Base-by-base conservation (phyloP, 257 asterid genomes). In the Ocimum tenuiflorum region DNA sequence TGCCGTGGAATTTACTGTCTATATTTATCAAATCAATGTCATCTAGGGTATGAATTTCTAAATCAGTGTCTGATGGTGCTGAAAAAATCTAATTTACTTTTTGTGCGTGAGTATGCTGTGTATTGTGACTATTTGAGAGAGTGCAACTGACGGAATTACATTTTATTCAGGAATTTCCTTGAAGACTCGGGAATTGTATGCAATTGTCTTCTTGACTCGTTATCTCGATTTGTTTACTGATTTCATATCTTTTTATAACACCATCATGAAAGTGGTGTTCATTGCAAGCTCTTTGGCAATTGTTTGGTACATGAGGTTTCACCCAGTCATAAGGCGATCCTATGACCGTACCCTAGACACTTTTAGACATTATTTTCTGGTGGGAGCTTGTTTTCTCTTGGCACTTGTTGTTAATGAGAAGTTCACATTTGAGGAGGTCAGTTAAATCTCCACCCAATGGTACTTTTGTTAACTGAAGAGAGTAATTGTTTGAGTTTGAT, bases 131-230 rank as follows among this genome's bases (percentile, higher is more conserved):
- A 36, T 23, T 54, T 58, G 60, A 36, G 65, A 33, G 17, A 45
- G 22, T 62, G 72, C n/a, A 19, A 63, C 63, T 75, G 59, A 78
- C 47, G 47, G n/a, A 38, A 45, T 22, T 68, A 20, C 68, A 52
- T 74, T 67, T 45, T 71, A 7, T 60, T 39, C 82, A 91, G 98
- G 98, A 64, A 82, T 91, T 74, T 89, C 96, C 15, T 76, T 89
- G 75, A 91, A 89, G 95, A 91, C 98, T 24, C 97, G 89, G 83
- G 96, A 89, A 82, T 54, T 91, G 79, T 91, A 82, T 77, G 89
- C 95, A 1, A 42, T 87, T 56, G 95, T 91, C 75, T 91, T 91
- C 75, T 74, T 89, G 83, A 77, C 98, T 73, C 88, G 98, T 38
- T 91, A 89, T 81, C 81, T 91, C 72, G 96, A 89, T 81, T 78